Conservation (phyloP, 257 asterid species). For the Thymus quinquecostatus region DNA sequence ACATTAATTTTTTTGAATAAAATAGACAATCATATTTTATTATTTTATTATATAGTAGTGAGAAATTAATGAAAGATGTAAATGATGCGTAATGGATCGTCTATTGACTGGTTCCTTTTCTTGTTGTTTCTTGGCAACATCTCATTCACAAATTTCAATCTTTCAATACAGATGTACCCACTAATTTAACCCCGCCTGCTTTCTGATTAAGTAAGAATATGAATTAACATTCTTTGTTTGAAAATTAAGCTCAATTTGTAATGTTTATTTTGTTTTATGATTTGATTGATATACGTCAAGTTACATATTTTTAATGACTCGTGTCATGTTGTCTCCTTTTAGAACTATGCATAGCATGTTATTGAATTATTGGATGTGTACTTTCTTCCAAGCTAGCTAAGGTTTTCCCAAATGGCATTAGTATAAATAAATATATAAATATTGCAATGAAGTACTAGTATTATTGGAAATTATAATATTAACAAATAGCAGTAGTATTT, state of each 20-base stretch:
- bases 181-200: background rate
- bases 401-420: background rate
- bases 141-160: background rate
- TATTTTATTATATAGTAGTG: background rate
- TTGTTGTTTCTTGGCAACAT: background rate
- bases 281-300: background rate
- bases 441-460: background rate
- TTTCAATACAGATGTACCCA: background rate
- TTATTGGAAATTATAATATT: too few relatives aligned
- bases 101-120: conserved; percentile 5
- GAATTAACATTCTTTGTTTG: background rate
- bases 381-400: background rate
- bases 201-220: background rate
- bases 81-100: conserved; percentile 24
- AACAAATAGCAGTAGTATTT: too few relatives aligned
- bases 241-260: background rate
- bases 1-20: conserved; percentile 8
- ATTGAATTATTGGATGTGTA: background rate
- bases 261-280: too few relatives aligned
- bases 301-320: background rate
- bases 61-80: conserved; percentile 7
- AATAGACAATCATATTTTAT: background rate
- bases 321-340: conserved; percentile 8
- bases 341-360: background rate
- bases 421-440: background rate